Evolutionary conservation across 1,284 basidiomycete species (phyloP), one percentile per base, ranked within the genome.

Genomic region (Microbotryum violaceum): DNA sequence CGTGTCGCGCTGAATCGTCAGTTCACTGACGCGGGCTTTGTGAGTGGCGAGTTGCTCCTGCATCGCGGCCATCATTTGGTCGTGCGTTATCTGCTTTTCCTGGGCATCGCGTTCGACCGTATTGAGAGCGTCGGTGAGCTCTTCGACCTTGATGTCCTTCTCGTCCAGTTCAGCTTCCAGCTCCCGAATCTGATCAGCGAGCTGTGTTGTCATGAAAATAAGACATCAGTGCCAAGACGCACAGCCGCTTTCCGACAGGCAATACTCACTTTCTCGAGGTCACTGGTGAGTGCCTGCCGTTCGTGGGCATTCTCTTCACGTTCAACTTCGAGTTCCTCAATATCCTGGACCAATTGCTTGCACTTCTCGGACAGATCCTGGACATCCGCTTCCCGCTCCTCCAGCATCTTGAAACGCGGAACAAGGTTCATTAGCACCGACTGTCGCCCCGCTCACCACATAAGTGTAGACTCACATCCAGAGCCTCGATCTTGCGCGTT

Each of bases 271-370:
- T 82, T 84, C 75, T 90, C 84, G 37, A 94, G 82, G 50, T 88
- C 85, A 27, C 82, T 78, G 70, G 87, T 87, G 20, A 87, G 79
- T 42, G 80, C 79, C 56, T 83, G 79, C 52, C 84, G 78, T 72
- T 90, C 86, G 4, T 79, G 80, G 54, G 88, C 85, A 74, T 87
- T 86, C 65, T 82, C 80, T 20, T 86, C 84, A 0, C 83, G 77
- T 65, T 89, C 86, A 16, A 79, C 78, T 67, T 89, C 87, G 31
- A 89, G 80, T 70, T 88, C 84, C 5, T 80, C 82, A 3, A 89
- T 82, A 2, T 82, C 80, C 70, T 88, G 87, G 69, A 88, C 85
- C 71, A 88, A 86, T 63, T 78, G 74, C 66, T 88, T 86, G 9
- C 88, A 76, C 42, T 87, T 83, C 60, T 83, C 79, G 7, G 83